phyloP scores from a whole-genome alignment of 257 asterid genomes.

The Lycium barbarum region DNA sequence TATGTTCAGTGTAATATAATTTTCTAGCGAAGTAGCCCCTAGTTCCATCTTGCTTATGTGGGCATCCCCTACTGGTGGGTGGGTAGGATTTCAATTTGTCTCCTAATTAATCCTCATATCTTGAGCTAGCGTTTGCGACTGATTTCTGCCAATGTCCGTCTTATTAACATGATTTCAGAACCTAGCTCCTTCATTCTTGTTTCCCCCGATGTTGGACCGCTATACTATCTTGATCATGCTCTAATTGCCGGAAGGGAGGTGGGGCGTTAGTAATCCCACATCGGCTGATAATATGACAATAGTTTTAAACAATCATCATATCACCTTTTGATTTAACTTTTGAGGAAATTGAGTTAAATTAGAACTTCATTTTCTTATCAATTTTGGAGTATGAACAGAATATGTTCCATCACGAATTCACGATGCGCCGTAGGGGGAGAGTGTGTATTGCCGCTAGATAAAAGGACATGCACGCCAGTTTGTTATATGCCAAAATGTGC shows the following conservation, averaged over 20 bases:
- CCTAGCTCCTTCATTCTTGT: neutral
- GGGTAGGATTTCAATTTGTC: neutral
- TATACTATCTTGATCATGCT: neutral
- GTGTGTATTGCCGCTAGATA: neutral
- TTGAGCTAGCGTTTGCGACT: neutral
- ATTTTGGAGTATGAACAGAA: neutral
- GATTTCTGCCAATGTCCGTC: neutral
- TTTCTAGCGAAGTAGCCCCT: neutral
- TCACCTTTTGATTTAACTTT: neutral
- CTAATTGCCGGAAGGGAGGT: neutral
- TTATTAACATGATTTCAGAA: neutral
- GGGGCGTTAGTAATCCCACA: neutral
- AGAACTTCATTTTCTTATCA: neutral
- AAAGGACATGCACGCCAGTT: neutral
- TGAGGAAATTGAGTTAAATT: neutral
- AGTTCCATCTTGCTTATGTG: neutral
- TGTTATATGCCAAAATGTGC: slow-evolving; percentile 19
- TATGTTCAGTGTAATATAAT: neutral
- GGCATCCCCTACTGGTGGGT: no score
- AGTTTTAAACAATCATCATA: neutral
- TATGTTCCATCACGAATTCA: neutral
- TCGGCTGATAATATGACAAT: neutral
- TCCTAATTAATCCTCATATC: neutral
- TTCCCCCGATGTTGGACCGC: neutral
- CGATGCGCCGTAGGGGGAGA: no score